These are phyloP conservation scores for Populus hybrid DNA, from an alignment of 441 rosid genomes.

Conservation along the genomic window DNA sequence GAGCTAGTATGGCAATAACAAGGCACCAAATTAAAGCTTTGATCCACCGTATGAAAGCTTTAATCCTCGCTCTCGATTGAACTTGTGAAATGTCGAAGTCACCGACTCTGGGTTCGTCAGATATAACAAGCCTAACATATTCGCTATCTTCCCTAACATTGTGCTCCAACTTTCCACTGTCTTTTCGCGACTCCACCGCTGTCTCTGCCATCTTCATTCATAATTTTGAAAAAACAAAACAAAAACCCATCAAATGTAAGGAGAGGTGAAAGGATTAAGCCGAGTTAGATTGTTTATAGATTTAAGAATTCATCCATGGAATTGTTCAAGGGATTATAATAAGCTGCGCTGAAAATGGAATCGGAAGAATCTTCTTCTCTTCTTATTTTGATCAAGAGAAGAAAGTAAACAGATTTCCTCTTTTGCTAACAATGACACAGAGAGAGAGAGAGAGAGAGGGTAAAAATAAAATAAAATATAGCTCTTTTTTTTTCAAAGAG, in stretches of 20 bases:
- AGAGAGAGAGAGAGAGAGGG: not conserved
- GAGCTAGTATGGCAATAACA: slow-evolving; percentile 25
- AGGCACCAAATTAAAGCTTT: slow-evolving; percentile 40
- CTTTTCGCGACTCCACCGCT: slow-evolving; percentile 34
- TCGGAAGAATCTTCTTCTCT: not conserved
- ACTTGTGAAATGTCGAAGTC: slow-evolving; percentile 30
- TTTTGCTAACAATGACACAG: no score
- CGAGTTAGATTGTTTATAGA: not conserved
- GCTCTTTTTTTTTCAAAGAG: not conserved
- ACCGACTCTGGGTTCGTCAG: slow-evolving; percentile 37
- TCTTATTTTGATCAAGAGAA: no score
- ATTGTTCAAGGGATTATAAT: not conserved
- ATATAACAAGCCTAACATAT: slow-evolving; percentile 59
- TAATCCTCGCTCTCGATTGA: slow-evolving; percentile 24
- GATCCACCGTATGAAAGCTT: slow-evolving; percentile 8
- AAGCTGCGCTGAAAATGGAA: not conserved
- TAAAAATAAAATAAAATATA: no score
- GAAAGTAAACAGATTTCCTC: no score
- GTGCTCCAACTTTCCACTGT: slow-evolving; percentile 21
- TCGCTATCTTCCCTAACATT: slow-evolving; percentile 53
- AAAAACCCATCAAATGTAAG: not conserved
- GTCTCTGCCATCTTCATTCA: slow-evolving; percentile 39
- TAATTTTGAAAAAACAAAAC: no score
- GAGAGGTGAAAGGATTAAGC: no score
- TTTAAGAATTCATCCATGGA: not conserved